Evolutionary conservation across 331 rosid species (phyloP).

Genomic region (Acacia concinna): DNA sequence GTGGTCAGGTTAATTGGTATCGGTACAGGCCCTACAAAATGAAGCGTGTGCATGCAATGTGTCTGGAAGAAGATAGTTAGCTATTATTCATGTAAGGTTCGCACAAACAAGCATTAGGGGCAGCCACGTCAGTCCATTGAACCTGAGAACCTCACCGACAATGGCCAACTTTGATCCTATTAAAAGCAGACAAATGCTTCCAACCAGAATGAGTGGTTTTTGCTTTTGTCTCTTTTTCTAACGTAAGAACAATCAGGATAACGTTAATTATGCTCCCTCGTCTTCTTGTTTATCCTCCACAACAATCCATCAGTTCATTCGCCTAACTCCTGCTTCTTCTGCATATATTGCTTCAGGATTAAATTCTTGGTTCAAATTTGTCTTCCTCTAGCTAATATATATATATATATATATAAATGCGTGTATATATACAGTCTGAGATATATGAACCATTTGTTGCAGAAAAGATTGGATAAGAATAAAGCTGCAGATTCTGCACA

Average conservation of each 20-base stretch:
- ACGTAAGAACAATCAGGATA: not conserved
- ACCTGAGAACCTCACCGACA: constrained; percentile 39
- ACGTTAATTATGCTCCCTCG: not conserved
- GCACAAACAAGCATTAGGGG: not conserved
- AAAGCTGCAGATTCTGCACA: not conserved
- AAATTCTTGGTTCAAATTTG: not conserved
- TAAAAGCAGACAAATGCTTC: constrained; percentile 6
- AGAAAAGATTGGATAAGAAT: not conserved
- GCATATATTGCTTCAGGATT: not conserved
- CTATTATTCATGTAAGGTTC: not conserved
- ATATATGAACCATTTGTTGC: not conserved
- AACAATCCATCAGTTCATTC: not conserved
- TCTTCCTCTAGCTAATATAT: not conserved
- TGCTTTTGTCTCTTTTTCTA: constrained; percentile 19
- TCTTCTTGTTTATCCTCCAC: not conserved
- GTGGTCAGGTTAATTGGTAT: constrained; percentile 42
- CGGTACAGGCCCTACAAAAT: constrained; percentile 39
- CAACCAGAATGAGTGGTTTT: constrained; percentile 31
- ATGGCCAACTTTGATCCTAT: constrained; percentile 15
- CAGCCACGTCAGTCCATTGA: constrained; percentile 27
- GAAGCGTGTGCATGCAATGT: constrained; percentile 13
- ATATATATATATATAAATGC: too few species aligned
- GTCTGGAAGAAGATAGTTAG: constrained; percentile 20
- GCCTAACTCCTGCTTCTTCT: not conserved
- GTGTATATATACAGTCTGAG: too few species aligned